phyloP scores from a whole-genome alignment of 2,329 filamentous ascomycete genomes.

The Xylaria sp. region DNA sequence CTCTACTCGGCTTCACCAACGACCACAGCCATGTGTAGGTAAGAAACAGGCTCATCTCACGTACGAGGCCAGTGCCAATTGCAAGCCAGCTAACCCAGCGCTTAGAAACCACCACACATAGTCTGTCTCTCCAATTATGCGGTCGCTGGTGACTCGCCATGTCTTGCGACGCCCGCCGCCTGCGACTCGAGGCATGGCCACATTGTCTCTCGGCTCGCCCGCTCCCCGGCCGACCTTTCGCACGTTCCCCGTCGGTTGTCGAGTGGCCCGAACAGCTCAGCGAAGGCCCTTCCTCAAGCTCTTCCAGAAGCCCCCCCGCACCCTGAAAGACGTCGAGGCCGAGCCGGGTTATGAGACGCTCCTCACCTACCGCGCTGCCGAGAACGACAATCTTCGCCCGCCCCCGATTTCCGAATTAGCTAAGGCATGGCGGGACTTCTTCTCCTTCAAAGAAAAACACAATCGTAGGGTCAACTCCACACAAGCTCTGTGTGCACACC shows the following conservation, averaged over 20 bases:
- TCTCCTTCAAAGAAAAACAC: conserved; percentile 64
- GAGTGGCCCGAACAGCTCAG: conserved; percentile 49
- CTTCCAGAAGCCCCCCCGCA: conserved; percentile 68
- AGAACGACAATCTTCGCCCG: conserved; percentile 71
- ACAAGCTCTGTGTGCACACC: conserved; percentile 70
- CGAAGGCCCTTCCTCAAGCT: conserved; percentile 72
- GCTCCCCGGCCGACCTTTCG: conserved; percentile 44
- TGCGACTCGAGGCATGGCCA: conserved; percentile 42
- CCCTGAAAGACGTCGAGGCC: conserved; percentile 69
- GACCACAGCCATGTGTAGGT: conserved; percentile 48
- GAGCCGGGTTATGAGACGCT: conserved; percentile 79
- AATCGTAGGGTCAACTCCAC: conserved; percentile 68
- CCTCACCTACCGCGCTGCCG: conserved; percentile 72
- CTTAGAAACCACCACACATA: conserved; percentile 46
- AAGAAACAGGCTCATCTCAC: conserved; percentile 31
- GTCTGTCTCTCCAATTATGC: conserved; percentile 48
- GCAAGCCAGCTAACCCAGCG: conserved; percentile 39
- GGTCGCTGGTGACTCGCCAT: conserved; percentile 53
- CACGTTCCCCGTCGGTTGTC: conserved; percentile 47
- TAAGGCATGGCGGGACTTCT: conserved; percentile 72
- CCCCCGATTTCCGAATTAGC: conserved; percentile 72
- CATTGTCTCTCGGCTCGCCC: conserved; percentile 29
- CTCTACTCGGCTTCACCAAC: conserved; percentile 25
- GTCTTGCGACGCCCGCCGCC: conserved; percentile 53
- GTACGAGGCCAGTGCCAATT: conserved; percentile 23